phyloP scores from a whole-genome alignment of 257 asterid species.

The Nicotiana sylvestris region DNA sequence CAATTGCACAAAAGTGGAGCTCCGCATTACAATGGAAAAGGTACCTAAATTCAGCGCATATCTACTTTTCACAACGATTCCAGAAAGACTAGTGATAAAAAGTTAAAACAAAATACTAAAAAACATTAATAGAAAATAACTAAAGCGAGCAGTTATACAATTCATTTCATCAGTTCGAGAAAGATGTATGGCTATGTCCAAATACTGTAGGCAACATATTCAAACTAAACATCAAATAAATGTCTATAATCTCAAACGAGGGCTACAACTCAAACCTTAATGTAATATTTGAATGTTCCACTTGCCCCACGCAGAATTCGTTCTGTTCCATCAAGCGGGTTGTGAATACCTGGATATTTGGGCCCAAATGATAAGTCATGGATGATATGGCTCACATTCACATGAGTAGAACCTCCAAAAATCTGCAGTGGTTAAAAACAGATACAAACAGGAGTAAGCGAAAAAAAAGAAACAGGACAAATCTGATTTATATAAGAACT shows the following conservation, averaged over 20 bases:
- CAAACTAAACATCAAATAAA: not conserved
- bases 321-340: constrained; percentile 89
- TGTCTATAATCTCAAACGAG: not conserved
- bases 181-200: not conserved
- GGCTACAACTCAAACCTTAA: constrained; percentile 55
- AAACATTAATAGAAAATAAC: not conserved
- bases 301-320: constrained; percentile 80
- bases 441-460: constrained; percentile 5
- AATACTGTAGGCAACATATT: not conserved
- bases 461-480: not conserved
- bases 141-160: not conserved
- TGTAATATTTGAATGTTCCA: constrained; percentile 97
- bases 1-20: not conserved
- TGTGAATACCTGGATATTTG: constrained; percentile 92
- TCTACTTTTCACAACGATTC: not conserved
- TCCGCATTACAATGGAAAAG: not conserved
- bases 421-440: constrained; percentile 44
- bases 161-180: not conserved
- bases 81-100: not conserved
- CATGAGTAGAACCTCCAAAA: constrained; percentile 79
- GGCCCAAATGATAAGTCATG: constrained; percentile 97
- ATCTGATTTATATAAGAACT: not conserved
- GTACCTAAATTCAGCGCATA: not conserved
- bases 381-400: constrained; percentile 91
- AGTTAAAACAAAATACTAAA: not conserved